Percentiles rank a stretch among this genome's conserved stretches.
Conservation (phyloP, 768 basidiomycete genomes). For the Royoungia palumana region DNA sequence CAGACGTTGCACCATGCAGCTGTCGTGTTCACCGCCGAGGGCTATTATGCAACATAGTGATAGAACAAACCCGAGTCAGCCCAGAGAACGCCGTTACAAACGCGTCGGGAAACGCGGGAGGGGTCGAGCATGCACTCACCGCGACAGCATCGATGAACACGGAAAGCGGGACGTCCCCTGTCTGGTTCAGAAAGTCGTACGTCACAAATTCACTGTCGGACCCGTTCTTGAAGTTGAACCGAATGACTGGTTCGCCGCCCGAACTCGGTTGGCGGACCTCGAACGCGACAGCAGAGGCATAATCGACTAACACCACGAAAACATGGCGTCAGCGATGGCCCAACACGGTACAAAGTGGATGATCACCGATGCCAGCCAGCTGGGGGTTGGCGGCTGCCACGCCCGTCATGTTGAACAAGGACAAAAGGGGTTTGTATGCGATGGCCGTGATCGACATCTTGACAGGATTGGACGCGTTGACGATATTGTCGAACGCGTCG, state of each 20-base stretch:
- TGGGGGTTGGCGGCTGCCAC: slow-evolving; percentile 47
- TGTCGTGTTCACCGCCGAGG: slow-evolving; percentile 48
- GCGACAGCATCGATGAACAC: slow-evolving; percentile 44
- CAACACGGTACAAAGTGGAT: background rate
- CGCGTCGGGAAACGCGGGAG: too few species aligned
- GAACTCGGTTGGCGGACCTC: slow-evolving; percentile 53
- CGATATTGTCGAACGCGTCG: slow-evolving; percentile 49
- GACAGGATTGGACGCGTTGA: slow-evolving; percentile 46
- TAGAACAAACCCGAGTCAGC: background rate
- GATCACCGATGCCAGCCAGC: slow-evolving; percentile 56
- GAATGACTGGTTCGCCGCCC: slow-evolving; percentile 48
- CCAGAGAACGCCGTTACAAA: background rate
- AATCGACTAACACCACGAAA: slow-evolving; percentile 45
- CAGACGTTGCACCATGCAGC: slow-evolving; percentile 59
- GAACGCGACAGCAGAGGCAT: slow-evolving; percentile 53
- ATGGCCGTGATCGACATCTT: slow-evolving; percentile 59
- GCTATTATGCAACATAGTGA: slow-evolving; percentile 28
- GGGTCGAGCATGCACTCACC: slow-evolving; percentile 21
- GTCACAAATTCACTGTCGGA: slow-evolving; percentile 46
- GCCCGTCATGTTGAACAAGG: slow-evolving; percentile 74
- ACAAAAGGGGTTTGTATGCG: slow-evolving; percentile 76
- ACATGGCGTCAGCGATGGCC: background rate
- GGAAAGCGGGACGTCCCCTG: slow-evolving; percentile 53
- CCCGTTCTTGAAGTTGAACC: slow-evolving; percentile 72
- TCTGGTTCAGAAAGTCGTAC: slow-evolving; percentile 44